These are phyloP conservation scores for Articulospora tetracladia DNA, from an alignment of 495 filamentous ascomycete species.

Conservation along the genomic window DNA sequence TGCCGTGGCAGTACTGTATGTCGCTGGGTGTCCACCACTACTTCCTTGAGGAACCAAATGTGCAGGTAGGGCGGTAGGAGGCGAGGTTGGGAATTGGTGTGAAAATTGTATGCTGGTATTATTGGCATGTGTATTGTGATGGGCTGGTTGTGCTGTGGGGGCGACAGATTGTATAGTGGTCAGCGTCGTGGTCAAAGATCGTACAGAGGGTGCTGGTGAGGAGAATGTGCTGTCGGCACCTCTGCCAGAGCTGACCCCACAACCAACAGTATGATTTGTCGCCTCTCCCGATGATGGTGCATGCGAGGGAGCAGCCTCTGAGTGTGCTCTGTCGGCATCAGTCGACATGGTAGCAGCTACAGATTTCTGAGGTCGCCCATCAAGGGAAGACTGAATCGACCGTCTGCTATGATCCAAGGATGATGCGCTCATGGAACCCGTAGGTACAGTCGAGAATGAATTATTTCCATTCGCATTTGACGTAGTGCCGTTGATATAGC, in stretches of 20 bases:
- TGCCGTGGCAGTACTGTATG: conserved; percentile 84
- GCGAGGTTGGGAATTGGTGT: conserved; percentile 79
- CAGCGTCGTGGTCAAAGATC: conserved; percentile 88
- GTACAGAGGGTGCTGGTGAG: conserved; percentile 86
- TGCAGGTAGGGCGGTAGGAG: conserved; percentile 73
- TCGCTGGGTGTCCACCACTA: conserved; percentile 60
- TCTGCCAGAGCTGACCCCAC: conserved; percentile 59
- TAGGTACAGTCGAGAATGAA: conserved; percentile 52
- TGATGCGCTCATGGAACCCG: conserved; percentile 35
- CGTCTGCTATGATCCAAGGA: conserved; percentile 42
- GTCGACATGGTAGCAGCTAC: conserved; percentile 77
- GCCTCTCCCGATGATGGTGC: conserved; percentile 53
- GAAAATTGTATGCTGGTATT: conserved; percentile 69
- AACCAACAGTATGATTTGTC: conserved; percentile 64
- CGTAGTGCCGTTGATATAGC: conserved; percentile 30
- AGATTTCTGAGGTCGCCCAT: conserved; percentile 59
- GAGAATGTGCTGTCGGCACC: conserved; percentile 89
- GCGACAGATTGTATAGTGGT: conserved; percentile 91
- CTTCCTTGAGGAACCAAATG: conserved; percentile 59
- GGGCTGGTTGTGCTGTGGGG: conserved; percentile 27
- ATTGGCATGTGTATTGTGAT: conserved; percentile 41
- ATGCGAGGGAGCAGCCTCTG: conserved; percentile 74
- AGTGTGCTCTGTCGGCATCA: conserved; percentile 69
- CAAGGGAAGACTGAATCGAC: conserved; percentile 54
- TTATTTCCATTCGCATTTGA: conserved; percentile 48